A percentile compares a stretch with the other conserved stretches of the same genome.
Evolutionary conservation across 2,329 filamentous ascomycete genomes (phyloP).

Genomic region (Simplicillium sp.): DNA sequence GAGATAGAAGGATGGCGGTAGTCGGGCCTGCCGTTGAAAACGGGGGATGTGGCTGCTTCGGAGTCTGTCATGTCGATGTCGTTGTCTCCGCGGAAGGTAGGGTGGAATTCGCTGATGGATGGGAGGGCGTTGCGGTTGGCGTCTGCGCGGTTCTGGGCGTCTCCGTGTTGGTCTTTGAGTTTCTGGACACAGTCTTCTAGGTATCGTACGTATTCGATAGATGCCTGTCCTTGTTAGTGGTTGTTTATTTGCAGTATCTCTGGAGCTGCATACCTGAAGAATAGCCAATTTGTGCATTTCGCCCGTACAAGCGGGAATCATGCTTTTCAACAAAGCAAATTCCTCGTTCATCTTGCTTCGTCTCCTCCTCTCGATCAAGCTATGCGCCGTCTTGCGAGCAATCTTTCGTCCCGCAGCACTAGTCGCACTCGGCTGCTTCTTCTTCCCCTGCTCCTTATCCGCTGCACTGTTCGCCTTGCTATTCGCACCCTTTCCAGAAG

Average conservation of each 20-base stretch:
- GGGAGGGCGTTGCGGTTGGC: slow-evolving; percentile 20
- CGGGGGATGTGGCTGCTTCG: slow-evolving; percentile 35
- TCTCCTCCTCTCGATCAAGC: slow-evolving; percentile 80
- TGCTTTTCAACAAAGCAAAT: slow-evolving; percentile 82
- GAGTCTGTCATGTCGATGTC: slow-evolving; percentile 56
- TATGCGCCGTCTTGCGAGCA: slow-evolving; percentile 91
- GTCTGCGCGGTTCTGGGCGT: slow-evolving; percentile 16
- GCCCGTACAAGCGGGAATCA: slow-evolving; percentile 92
- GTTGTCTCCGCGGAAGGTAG: slow-evolving; percentile 28
- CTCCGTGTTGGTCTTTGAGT: slow-evolving; percentile 53
- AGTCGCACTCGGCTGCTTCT: slow-evolving; percentile 65
- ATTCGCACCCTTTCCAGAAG: slow-evolving; percentile 1
- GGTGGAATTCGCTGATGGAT: slow-evolving; percentile 27
- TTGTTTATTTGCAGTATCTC: background rate
- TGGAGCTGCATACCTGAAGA: slow-evolving; percentile 57
- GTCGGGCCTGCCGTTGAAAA: slow-evolving; percentile 24
- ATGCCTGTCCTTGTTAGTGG: slow-evolving; percentile 49
- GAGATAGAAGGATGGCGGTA: slow-evolving; percentile 39
- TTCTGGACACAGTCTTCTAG: slow-evolving; percentile 80
- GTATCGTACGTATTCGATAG: slow-evolving; percentile 93
- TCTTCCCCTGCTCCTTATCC: slow-evolving; percentile 43
- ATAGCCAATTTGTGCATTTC: slow-evolving; percentile 99
- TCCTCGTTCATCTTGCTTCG: slow-evolving; percentile 99
- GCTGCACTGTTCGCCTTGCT: slow-evolving; percentile 15
- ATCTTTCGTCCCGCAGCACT: slow-evolving; percentile 90